Conservation (phyloP, 257 asterid species). For the Capsicum baccatum region DNA sequence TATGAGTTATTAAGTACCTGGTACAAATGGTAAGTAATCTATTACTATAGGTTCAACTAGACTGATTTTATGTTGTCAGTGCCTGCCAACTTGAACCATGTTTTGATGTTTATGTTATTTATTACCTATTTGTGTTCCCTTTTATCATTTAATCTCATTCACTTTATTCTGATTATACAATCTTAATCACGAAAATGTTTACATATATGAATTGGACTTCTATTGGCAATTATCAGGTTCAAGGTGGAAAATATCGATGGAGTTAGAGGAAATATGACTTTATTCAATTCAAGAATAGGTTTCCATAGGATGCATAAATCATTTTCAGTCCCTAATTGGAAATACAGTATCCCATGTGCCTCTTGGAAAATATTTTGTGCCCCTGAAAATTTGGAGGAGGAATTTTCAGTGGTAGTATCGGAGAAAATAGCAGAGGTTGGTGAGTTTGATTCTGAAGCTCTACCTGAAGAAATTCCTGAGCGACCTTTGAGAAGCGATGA, state of each 20-base stretch:
- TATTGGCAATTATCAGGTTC: constrained; percentile 45
- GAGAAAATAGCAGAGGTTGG: constrained; percentile 38
- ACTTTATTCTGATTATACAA: constrained; percentile 26
- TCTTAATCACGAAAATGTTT: constrained; percentile 28
- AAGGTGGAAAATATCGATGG: constrained; percentile 36
- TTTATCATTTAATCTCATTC: neutral
- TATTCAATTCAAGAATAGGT: constrained; percentile 35
- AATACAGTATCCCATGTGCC: constrained; percentile 26
- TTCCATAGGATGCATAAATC: constrained; percentile 33
- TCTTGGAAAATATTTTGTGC: constrained; percentile 49
- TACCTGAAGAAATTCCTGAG: constrained; percentile 38
- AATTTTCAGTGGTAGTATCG: constrained; percentile 51
- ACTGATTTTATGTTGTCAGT: neutral
- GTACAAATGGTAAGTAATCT: neutral
- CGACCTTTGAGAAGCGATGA: constrained; percentile 55
- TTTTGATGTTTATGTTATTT: neutral
- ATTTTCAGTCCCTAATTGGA: constrained; percentile 40
- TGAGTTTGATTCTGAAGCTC: constrained; percentile 37
- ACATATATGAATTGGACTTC: constrained; percentile 19
- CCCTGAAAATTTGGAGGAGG: constrained; percentile 63
- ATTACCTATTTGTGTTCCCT: neutral
- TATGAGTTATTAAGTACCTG: neutral
- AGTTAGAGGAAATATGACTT: constrained; percentile 35
- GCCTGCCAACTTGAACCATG: neutral
- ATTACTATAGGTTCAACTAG: neutral